Percentiles rank a stretch among this genome's conserved stretches.
Evolutionary conservation across 2,329 filamentous ascomycete genomes (phyloP).

Genomic region (Hymenotorrendiella dingleyae): DNA sequence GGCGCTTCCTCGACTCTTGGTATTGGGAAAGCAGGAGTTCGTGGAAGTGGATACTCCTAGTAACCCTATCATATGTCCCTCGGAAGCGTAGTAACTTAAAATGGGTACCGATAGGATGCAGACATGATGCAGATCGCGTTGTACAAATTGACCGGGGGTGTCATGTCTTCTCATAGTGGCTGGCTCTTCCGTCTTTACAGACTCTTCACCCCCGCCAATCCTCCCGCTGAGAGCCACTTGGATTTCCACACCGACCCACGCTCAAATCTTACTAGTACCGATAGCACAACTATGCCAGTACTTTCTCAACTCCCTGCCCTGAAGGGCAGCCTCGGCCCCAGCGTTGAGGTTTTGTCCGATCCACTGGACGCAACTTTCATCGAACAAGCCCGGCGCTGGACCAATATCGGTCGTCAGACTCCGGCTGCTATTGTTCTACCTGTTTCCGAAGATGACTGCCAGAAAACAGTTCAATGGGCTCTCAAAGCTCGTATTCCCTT

Average conservation of each 20-base stretch:
- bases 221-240: neutral
- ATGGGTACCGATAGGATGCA: too few species aligned
- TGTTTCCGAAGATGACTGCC: constrained; percentile 4
- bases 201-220: too few species aligned
- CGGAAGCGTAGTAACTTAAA: too few species aligned
- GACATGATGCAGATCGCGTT: too few species aligned
- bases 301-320: neutral
- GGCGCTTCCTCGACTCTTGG: too few species aligned
- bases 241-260: neutral
- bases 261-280: too few species aligned
- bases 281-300: neutral
- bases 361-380: constrained; percentile 3
- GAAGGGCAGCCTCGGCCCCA: neutral
- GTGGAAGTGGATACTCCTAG: too few species aligned
- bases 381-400: constrained; percentile 6
- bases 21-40: too few species aligned
- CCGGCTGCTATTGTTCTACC: constrained; percentile 8
- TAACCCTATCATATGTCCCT: too few species aligned
- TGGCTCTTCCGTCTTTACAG: too few species aligned
- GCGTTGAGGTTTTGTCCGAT: constrained; percentile 4
- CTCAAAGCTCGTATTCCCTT: constrained; percentile 16
- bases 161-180: too few species aligned
- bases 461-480: constrained; percentile 3
- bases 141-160: too few species aligned
- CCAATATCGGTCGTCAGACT: constrained; percentile 4